Base-by-base conservation (phyloP, 1,284 basidiomycete genomes). In the Cerioporus squamosus region DNA sequence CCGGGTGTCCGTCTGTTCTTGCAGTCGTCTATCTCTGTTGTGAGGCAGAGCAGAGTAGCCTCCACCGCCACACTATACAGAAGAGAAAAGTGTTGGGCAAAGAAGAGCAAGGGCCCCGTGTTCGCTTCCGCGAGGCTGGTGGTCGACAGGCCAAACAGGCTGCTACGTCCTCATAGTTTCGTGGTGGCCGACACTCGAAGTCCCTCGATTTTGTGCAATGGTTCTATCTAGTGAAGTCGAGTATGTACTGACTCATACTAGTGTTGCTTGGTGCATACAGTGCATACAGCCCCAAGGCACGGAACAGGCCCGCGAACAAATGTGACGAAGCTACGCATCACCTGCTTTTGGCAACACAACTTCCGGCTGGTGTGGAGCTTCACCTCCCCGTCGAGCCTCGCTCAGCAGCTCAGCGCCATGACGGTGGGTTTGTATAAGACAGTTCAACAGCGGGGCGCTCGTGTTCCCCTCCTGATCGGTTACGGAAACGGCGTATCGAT, bases 201-300 rank as follows among this genome's bases (percentile, higher is more conserved):
- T 3, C 26, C 26, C 26, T 26, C 26, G 26, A 26, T n/a, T n/a
- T n/a, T n/a, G n/a, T n/a, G n/a, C n/a, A n/a, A n/a, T n/a, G n/a
- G n/a, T n/a, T n/a, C n/a, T n/a, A n/a, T n/a, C n/a, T n/a, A n/a
- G n/a, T n/a, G n/a, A n/a, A 29, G 26, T 10, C 36, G 15, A 4
- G 8, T 18, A 15, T n/a, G 8, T 39, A 38, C 24, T 67, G 40
- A 55, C 47, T 23, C 40, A 40, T 61, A 47, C 8, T 62, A 93
- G 91, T 99, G 51, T 90, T 95, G 94, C 95, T 17, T 98, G 95
- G 93, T 96, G 93, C 70, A 86, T 98, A 20, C 95, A 98, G 70
- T 75, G 81, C 62, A 68, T 85, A 36, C 80, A 79, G 61, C 75
- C 83, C 40, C 81, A 81, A 46, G 71, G 69, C 24, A 55, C 70